A percentile compares a stretch with the other conserved stretches of the same genome.
Conservation (phyloP, 164 flowering plant species). For the Stephania japonica region DNA sequence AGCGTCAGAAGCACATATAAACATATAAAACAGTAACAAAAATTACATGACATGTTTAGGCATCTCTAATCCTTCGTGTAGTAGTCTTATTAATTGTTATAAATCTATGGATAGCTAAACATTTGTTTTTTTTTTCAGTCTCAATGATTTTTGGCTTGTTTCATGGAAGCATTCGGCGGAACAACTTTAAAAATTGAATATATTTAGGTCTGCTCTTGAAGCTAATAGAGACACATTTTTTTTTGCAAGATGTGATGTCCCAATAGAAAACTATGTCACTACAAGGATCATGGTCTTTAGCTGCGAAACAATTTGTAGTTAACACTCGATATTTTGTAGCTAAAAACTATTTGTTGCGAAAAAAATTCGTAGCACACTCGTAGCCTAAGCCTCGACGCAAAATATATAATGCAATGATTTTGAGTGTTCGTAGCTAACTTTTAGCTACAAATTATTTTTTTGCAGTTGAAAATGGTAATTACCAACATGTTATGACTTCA, state of each 20-base stretch:
- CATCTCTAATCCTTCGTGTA: neutral
- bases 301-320: no score
- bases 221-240: neutral
- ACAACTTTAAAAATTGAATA: neutral
- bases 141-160: slow-evolving; percentile 11
- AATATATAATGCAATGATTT: no score
- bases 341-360: no score
- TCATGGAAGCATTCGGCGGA: slow-evolving; percentile 8
- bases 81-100: neutral
- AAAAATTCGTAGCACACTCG: no score
- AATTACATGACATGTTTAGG: neutral
- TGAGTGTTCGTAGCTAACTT: no score
- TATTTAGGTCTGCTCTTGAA: neutral
- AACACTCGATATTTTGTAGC: no score
- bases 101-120: slow-evolving; percentile 8
- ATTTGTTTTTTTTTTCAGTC: slow-evolving; percentile 12
- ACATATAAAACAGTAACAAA: neutral
- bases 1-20: slow-evolving; percentile 5
- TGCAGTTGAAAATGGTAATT: no score
- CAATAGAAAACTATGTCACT: neutral
- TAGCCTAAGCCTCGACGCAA: no score
- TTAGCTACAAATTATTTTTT: no score
- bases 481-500: neutral
- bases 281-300: no score
- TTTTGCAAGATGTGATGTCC: neutral